Percentiles rank a stretch among this genome's conserved stretches.
These are phyloP conservation scores for Eucalyptus cladocalyx DNA, from an alignment of 345 rosid species.

Conservation along the genomic window DNA sequence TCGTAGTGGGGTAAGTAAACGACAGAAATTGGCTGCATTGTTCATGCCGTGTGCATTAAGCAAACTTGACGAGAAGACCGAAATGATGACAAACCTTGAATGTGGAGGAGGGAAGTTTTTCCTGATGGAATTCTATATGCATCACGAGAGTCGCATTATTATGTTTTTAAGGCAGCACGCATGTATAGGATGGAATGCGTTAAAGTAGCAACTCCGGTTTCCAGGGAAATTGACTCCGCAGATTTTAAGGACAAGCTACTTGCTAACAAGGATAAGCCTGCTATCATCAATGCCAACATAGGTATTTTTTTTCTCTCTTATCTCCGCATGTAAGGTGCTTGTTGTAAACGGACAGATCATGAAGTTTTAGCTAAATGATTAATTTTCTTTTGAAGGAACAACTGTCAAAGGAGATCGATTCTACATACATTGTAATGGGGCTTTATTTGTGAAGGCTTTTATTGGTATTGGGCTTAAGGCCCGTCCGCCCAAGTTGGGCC, in stretches of 20 bases:
- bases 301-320: constrained; percentile 20
- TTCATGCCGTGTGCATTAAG: background rate
- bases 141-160: constrained; percentile 73
- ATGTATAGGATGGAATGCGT: constrained; percentile 90
- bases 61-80: background rate
- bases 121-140: constrained; percentile 93
- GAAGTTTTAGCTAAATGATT: background rate
- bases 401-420: constrained; percentile 95
- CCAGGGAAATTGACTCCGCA: constrained; percentile 82
- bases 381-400: constrained; percentile 37
- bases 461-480: too few species aligned
- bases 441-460: too few species aligned
- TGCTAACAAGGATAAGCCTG: constrained; percentile 78
- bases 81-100: background rate
- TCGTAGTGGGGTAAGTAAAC: constrained; percentile 67
- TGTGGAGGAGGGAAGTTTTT: constrained; percentile 69
- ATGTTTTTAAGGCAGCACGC: constrained; percentile 86
- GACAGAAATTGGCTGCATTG: background rate
- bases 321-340: background rate
- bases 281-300: constrained; percentile 81
- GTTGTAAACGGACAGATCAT: background rate
- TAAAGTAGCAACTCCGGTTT: constrained; percentile 53
- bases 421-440: constrained; percentile 95
- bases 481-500: too few species aligned
- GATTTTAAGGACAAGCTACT: constrained; percentile 56